Evolutionary conservation across 1,139 yeast genomes (phyloP), one percentile per base, ranked within the genome.

Genomic region (Kodamaea suecica): DNA sequence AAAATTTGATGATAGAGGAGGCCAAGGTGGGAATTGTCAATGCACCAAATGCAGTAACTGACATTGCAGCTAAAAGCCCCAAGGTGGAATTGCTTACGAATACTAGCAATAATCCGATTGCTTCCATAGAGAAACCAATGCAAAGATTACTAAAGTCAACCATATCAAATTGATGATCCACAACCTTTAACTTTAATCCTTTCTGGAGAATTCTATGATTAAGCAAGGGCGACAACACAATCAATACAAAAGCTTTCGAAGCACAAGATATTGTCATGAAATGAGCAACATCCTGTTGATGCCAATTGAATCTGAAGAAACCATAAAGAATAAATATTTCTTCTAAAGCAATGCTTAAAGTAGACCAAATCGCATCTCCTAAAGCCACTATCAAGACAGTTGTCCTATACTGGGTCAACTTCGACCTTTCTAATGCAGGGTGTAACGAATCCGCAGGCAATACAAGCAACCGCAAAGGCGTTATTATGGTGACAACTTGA

Each of bases 221-320:
- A 10, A 65, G 37, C 1, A 63, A 27, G 2, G 74, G 73, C 2
- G 68, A 52, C 12, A 66, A 27, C 3, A 63, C 38, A 13, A 65
- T 54, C 38, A 67, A 51, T 2, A 55, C 52, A 4, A 60, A 31
- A 1, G 70, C 71, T 35, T 60, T 53, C 7, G 75, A 57, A 2
- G 75, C 43, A 30, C 85, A 82, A 1, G 72, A 47, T 1, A 72
- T 40, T 0, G 90, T 76, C 40, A 85, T 56, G 40, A 76, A 69
- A 41, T 71, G 69, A 5, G 92, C 87, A 21, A 82, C 58, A 33
- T 73, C 72, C 3, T 64, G 70, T 12, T 85, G 69, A 2, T 61
- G 60, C 86, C 94, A 82, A 16, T 68, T 48, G 53, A 78, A 84
- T 29, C 50, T 55, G 50, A 69, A 77, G 21, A 81, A 74, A 0